Evolutionary conservation across 192 early-diverging fungal genomes (phyloP).

Genomic region (Funneliformis mosseae): DNA sequence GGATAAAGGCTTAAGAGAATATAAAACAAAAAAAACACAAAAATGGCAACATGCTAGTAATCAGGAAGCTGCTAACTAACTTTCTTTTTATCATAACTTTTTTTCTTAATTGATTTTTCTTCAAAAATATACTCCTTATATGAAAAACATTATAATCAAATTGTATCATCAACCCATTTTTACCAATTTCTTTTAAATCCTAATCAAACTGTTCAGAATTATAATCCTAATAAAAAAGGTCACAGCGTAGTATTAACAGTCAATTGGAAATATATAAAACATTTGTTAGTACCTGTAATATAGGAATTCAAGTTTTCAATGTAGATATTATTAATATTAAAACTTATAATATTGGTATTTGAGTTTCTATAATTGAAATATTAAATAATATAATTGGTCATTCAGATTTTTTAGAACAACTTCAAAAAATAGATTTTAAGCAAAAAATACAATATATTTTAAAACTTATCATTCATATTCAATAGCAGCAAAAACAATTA

Average conservation of each 20-base stretch:
- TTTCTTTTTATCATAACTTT: neutral
- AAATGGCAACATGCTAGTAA: conserved; percentile 15
- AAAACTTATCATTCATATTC: neutral
- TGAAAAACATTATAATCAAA: conserved; percentile 16
- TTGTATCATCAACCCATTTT: neutral
- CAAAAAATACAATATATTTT: neutral
- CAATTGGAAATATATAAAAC: neutral
- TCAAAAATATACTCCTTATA: conserved; percentile 1
- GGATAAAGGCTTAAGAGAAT: neutral
- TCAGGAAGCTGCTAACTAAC: neutral
- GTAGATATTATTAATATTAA: too few species aligned
- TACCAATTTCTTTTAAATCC: neutral
- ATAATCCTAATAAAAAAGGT: neutral
- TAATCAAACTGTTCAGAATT: neutral
- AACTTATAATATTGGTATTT: neutral
- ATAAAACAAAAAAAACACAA: conserved; percentile 15
- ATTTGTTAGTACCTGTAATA: too few species aligned
- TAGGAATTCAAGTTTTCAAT: too few species aligned
- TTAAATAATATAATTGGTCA: neutral
- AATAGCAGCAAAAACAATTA: neutral
- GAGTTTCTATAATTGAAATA: neutral
- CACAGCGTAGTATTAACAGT: neutral
- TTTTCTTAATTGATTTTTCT: neutral
- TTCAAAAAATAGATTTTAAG: neutral
- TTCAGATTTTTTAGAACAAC: neutral